Evolutionary conservation across 768 basidiomycete genomes (phyloP).

Genomic region (Serpula lacrymans): DNA sequence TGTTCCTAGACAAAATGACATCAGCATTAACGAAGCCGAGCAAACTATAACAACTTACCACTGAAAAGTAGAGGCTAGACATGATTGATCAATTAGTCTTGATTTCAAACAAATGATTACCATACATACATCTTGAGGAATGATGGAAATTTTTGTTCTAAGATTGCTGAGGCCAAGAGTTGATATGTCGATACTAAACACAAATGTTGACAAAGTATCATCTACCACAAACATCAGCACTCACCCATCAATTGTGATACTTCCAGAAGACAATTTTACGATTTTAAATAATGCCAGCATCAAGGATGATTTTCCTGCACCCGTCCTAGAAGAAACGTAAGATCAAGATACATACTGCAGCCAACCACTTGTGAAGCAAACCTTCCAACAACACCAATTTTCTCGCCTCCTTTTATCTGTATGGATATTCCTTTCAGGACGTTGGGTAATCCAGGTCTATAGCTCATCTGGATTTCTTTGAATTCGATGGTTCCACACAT

Average conservation of each 20-base stretch:
- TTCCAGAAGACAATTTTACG: conserved; percentile 59
- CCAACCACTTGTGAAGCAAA: conserved; percentile 12
- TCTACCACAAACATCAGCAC: conserved; percentile 6
- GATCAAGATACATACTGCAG: neutral
- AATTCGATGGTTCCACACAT: conserved; percentile 56
- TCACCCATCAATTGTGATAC: conserved; percentile 62
- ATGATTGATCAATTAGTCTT: conserved; percentile 17
- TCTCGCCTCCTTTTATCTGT: conserved; percentile 62
- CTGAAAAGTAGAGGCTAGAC: conserved; percentile 54
- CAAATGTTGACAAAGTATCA: conserved; percentile 5
- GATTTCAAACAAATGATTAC: neutral
- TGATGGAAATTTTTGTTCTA: conserved; percentile 56
- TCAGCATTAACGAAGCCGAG: conserved; percentile 31
- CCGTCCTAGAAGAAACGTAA: conserved; percentile 28
- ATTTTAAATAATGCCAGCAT: conserved; percentile 66
- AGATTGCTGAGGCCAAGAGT: conserved; percentile 65
- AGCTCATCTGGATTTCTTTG: conserved; percentile 55
- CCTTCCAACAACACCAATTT: conserved; percentile 74
- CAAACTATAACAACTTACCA: conserved; percentile 36
- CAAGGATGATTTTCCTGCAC: conserved; percentile 61
- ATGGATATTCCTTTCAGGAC: conserved; percentile 66
- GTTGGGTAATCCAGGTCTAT: conserved; percentile 68
- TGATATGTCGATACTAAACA: conserved; percentile 57
- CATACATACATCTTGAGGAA: conserved; percentile 62
- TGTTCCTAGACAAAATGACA: conserved; percentile 36